Conservation (phyloP, 192 early-diverging fungal genomes). For the Tieghemiomyces parasiticus region DNA sequence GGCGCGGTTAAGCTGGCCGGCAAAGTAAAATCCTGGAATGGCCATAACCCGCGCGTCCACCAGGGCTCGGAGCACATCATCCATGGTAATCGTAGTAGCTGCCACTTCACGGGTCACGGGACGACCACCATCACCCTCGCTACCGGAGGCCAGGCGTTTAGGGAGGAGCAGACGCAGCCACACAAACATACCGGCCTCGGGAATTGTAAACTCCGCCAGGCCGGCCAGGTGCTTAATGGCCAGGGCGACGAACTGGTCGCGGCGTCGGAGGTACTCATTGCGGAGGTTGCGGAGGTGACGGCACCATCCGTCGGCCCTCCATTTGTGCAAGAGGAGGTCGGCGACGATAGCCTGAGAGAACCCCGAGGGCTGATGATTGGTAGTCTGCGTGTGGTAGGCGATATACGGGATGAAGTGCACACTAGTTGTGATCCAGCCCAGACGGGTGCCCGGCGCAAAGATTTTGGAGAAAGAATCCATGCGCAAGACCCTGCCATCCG, state of each 20-base stretch:
- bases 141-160: too few relatives aligned
- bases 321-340: conserved; percentile 49
- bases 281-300: conserved; percentile 52
- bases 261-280: conserved; percentile 53
- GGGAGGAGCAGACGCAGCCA: conserved; percentile 53
- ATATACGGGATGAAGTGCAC: conserved; percentile 61
- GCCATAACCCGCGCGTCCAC: conserved; percentile 53
- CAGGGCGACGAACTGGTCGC: conserved; percentile 47
- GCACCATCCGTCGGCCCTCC: conserved; percentile 70
- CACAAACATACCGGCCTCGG: conserved; percentile 79
- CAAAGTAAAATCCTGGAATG: conserved; percentile 49
- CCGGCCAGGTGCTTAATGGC: conserved; percentile 46
- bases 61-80: conserved; percentile 41
- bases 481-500: conserved; percentile 74
- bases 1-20: not conserved
- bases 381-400: conserved; percentile 65
- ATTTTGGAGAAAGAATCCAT: conserved; percentile 92
- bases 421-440: conserved; percentile 64
- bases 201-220: conserved; percentile 38
- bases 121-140: not conserved
- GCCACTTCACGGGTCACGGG: not conserved
- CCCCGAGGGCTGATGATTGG: conserved; percentile 70
- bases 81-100: conserved; percentile 26
- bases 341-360: conserved; percentile 63
- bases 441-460: conserved; percentile 69